Percentiles rank a stretch among this genome's conserved stretches.
phyloP scores from a whole-genome alignment of 495 filamentous ascomycete species.

The Daldinia vernicosa region DNA sequence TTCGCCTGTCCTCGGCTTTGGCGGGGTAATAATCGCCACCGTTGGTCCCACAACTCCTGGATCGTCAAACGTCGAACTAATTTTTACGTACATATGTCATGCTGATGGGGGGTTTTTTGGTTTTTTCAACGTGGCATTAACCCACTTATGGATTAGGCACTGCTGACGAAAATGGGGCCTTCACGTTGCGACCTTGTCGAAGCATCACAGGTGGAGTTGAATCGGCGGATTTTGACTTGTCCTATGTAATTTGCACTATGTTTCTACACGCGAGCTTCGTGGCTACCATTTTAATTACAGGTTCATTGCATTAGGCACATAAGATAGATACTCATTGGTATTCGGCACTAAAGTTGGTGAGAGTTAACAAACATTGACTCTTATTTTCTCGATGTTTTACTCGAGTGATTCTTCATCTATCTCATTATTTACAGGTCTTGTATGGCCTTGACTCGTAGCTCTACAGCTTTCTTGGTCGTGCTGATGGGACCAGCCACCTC shows the following conservation, averaged over 20 bases:
- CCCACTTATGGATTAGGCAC: too few relatives aligned
- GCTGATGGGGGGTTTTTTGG: background rate
- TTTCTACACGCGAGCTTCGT: background rate
- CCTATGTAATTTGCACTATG: background rate
- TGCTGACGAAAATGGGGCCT: background rate
- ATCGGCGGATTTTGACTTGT: background rate
- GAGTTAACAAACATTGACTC: background rate
- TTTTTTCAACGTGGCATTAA: background rate
- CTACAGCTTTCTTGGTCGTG: conserved; percentile 13
- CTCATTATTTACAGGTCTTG: conserved; percentile 5
- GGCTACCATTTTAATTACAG: background rate
- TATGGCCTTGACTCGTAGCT: conserved; percentile 26
- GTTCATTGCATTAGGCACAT: background rate
- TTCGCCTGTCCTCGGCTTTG: background rate
- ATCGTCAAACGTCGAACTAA: background rate
- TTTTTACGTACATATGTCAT: background rate
- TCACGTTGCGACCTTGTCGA: background rate
- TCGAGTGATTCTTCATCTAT: background rate
- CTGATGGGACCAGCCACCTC: conserved; percentile 19
- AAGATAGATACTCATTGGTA: background rate
- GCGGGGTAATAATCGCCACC: background rate
- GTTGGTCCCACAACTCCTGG: background rate
- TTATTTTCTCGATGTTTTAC: background rate
- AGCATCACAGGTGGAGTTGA: background rate
- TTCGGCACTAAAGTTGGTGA: background rate